Base-by-base conservation (phyloP, 164 flowering plant genomes). In the Malania oleifera region DNA sequence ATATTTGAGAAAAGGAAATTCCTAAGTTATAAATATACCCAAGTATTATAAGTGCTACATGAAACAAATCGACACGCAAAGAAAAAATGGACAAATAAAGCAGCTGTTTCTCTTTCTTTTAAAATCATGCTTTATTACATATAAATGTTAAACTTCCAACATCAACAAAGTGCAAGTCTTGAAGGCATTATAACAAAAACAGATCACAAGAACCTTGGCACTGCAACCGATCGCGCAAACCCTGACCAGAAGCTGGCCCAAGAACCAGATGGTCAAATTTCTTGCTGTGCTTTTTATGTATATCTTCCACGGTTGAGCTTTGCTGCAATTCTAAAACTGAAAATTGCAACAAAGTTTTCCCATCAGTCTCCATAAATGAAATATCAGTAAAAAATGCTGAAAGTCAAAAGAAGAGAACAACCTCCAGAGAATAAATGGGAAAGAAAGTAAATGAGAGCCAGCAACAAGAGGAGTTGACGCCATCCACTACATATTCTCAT, bases 181-280 rank as follows among this genome's bases (percentile, higher is more conserved):
- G 20, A 47, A 17, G 28, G 39, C n/a, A 41, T 25, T 38, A 12
- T 17, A 55, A 10, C 37, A 40, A 22, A 40, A 23, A 41, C 27
- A 29, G n/a, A 51, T n/a, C 29, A 20, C 5, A 52, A 52, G 10
- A 25, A 87, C 97, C 98, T 73, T 73, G 75, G 79, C 98, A 92
- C 61, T 89, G 98, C 74, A 92, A 70, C 28, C 96, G 97, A 68
- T 84, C 69, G 1, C 49, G 79, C 68, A 84, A 72, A 38, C 97
- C 95, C 62, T 80, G 83, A 17, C 98, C 98, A 63, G 98, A 84
- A 65, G 91, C 89, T 52, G 86, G 89, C 26, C 97, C 98, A 20
- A 84, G 73, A 65, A 89, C 78, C 54, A 92, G 72, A 76, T 83
- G 97, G 69, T 87, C 89, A 52, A 74, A 79, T 60, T 92, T 91